phyloP scores from a whole-genome alignment of 257 asterid species.

The Nicotiana otophora region DNA sequence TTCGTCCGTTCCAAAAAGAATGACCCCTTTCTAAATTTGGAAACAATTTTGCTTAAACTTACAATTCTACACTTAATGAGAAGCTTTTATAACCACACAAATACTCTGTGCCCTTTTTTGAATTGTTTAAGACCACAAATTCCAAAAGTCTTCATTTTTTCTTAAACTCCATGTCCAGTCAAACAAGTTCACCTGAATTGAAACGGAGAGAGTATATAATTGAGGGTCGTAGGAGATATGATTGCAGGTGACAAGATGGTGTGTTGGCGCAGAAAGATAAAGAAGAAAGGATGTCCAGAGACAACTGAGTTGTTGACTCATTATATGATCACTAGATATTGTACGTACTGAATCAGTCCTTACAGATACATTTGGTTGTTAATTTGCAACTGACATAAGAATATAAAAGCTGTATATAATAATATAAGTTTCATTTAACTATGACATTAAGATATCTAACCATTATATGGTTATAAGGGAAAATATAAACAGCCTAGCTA shows the following conservation, averaged over 20 bases:
- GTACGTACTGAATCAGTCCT: not conserved
- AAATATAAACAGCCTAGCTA: no score
- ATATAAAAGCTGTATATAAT: not conserved
- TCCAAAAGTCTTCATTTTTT: no score
- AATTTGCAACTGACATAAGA: not conserved
- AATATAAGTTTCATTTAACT: not conserved
- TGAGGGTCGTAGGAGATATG: not conserved
- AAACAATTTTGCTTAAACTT: no score
- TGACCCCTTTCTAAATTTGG: no score
- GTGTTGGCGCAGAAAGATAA: not conserved
- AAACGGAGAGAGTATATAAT: no score
- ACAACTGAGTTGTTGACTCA: constrained; percentile 12
- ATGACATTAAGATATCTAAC: not conserved
- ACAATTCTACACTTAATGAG: no score
- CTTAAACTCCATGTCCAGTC: no score
- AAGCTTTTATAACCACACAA: no score
- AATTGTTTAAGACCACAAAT: no score
- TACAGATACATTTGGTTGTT: not conserved
- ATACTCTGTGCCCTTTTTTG: no score
- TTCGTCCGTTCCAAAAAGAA: no score
- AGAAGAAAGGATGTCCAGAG: not conserved
- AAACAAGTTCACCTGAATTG: no score
- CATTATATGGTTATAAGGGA: not conserved
- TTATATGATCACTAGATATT: not conserved
- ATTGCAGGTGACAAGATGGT: not conserved